Base-by-base conservation (phyloP, 768 basidiomycete genomes). In the Heimioporus sp. region DNA sequence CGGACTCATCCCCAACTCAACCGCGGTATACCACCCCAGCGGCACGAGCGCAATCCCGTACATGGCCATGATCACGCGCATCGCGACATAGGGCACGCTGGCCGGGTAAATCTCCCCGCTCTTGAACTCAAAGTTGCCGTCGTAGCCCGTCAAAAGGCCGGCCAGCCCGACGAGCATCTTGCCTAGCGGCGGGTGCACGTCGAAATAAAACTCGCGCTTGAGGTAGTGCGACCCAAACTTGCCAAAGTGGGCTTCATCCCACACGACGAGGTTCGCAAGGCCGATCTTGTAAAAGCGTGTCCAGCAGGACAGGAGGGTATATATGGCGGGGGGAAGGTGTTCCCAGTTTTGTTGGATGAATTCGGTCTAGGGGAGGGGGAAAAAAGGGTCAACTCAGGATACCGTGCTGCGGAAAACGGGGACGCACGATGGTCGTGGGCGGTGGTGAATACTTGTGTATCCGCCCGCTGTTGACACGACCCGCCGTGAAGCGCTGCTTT, bases 191-290 rank as follows among this genome's bases (percentile, higher is more conserved):
- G 97, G 97, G 63, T 99, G 97, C 24, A 98, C 97, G 65, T 99
- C 97, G 68, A 98, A 98, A 77, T 98, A 98, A 73, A 98, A 98
- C 69, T 97, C 93, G 64, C 94, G 90, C 72, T 98, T 97, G 72
- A 99, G 85, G 72, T 99, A 98, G 72, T 98, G 88, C 46, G 92
- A 92, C 46, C 92, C 97, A 72, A 99, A 98, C 73, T 99, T 98
- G 60, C 97, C 97, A 71, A 98, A 99, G 72, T 99, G 97, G 36
- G 97, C 96, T 76, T 99, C 97, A 70, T 99, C 97, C 97, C 96
- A 98, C 53, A 98, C 85, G 70, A 99, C 96, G 57, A 80, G 66
- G 64, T 87, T 80, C 32, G 90, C 80, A 50, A 84, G 81, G 12
- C 97, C 96, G 43, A 99, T 99, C 61, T 86, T 81, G 76, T 95